Base-by-base conservation (phyloP, 305 asterid genomes). In the Fraxinus greggii region DNA sequence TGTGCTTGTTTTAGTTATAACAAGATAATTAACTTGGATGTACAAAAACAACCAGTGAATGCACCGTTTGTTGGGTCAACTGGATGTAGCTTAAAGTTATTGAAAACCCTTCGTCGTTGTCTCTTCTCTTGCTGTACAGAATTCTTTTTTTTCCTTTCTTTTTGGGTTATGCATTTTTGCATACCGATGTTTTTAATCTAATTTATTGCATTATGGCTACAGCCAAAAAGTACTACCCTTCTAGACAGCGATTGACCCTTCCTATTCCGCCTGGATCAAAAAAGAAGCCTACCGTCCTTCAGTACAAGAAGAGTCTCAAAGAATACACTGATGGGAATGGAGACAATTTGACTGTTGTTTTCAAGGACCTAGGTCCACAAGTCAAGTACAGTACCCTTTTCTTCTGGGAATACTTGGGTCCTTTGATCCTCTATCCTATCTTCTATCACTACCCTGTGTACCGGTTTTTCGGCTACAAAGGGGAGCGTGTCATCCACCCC, bases 321-420 rank as follows among this genome's bases (percentile, higher is more conserved):
- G 99, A 96, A 78, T 94, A 94, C 77, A 70, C 84, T n/a, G 89
- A 88, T 24, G 96, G 93, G 72, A 91, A 86, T 79, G 78, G 78
- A n/a, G 80, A 85, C 10, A 90, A 90, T 82, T 85, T 96, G 56
- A 92, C 92, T 33, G 88, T 94, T 40, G 92, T 89, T 84, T 96
- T 96, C 92, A 96, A 94, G 89, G 98, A 96, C 87, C 88, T 96
- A 2, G 99, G 98, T 59, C 92, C 97, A 24, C 99, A 96, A 87
- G 98, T 96, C 80, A 88, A 85, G 13, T 96, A 96, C 70, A 90
- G 98, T 87, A 96, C 98, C 28, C 95, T 96, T 83, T 94, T 95
- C 98, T 95, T 96, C 84, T 96, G 74, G 19, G 99, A 96, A 86
- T 96, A 96, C 82, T 79, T 96, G 88, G 99, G 99, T 5, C 99